These are phyloP conservation scores for Candolleomyces efflorescens DNA, from an alignment of 768 basidiomycete species.

Conservation along the genomic window DNA sequence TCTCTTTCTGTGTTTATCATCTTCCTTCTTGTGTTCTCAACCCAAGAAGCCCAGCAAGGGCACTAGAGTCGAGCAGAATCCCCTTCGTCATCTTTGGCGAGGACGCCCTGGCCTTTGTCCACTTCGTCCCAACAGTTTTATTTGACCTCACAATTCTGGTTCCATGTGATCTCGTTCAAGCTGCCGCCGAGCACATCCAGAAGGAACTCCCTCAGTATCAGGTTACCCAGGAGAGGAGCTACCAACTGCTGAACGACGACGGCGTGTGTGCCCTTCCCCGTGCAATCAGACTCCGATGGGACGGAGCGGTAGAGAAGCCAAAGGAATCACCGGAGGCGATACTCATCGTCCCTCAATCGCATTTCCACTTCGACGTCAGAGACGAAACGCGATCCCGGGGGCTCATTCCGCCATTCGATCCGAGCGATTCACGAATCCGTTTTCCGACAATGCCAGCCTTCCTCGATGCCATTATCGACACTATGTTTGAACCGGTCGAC, in stretches of 20 bases:
- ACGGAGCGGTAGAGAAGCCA: conserved; percentile 1
- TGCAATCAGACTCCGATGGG: neutral
- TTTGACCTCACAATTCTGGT: neutral
- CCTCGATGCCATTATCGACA: conserved; percentile 10
- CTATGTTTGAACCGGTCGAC: conserved; percentile 8
- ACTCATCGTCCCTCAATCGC: conserved; percentile 8
- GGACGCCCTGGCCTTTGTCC: neutral
- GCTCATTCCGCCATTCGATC: conserved; percentile 7
- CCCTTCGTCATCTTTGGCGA: conserved; percentile 10
- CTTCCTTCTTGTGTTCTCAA: conserved; percentile 8
- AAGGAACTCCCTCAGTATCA: neutral
- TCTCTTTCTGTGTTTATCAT: conserved; percentile 2
- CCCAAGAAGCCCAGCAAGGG: conserved; percentile 11
- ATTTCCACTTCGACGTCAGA: conserved; percentile 8
- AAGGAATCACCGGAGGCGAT: conserved; percentile 3
- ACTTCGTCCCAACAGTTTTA: neutral
- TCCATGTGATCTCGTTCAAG: neutral
- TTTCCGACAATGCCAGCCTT: conserved; percentile 7
- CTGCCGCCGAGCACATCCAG: neutral
- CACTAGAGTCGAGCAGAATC: conserved; percentile 9
- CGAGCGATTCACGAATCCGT: conserved; percentile 4
- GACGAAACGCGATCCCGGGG: neutral
- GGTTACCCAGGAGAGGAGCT: neutral
- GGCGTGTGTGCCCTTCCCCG: neutral
- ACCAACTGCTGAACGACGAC: neutral